Base-by-base conservation (phyloP, 176 grass and related monocot species). In the Carex scoparia region DNA sequence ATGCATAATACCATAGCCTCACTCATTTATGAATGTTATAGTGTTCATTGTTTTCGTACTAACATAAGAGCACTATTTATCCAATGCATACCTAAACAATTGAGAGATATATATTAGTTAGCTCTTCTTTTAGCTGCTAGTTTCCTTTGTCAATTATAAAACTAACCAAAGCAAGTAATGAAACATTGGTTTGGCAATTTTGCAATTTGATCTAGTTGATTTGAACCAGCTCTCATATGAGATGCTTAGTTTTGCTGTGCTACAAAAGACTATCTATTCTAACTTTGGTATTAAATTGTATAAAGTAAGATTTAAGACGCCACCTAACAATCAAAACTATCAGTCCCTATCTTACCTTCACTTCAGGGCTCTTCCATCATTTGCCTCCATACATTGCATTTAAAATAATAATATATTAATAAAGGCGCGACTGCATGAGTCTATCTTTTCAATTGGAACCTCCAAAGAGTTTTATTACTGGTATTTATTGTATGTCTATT, bases 241-340 rank as follows among this genome's bases (percentile, higher is more conserved):
- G 74, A 57, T 58, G 13, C 8, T 32, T 58, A 56, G 4, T 56
- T 78, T 32, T 35, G 2, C 51, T 78, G 11, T 72, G 8, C 3
- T 78, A 78, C 23, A 12, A 78, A 16, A 78, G 73, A 57, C 27
- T 28, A 31, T 78, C 49, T 78, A 55, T 78, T 78, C 27, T 57
- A 56, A 18, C 15, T 57, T 4, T 51, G 48, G 27, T 77, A 77
- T 77, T 77, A 49, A 56, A 56, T 77, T 77, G 72, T 77, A 35
- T 78, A 57, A 78, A 57, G 61, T n/a, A 65, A 63, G 33, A 30
- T 63, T 63, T 40, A 62, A 81, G 79, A 62, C 44, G 42, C 35
- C 63, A 83, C 81, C 63, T 83, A 68, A 83, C 81, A 69, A 83
- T 83, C 63, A 69, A 69, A 83, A 83, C 81, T 67, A 69, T 33